Conservation (phyloP, 345 rosid species). For the Triadica sebifera region DNA sequence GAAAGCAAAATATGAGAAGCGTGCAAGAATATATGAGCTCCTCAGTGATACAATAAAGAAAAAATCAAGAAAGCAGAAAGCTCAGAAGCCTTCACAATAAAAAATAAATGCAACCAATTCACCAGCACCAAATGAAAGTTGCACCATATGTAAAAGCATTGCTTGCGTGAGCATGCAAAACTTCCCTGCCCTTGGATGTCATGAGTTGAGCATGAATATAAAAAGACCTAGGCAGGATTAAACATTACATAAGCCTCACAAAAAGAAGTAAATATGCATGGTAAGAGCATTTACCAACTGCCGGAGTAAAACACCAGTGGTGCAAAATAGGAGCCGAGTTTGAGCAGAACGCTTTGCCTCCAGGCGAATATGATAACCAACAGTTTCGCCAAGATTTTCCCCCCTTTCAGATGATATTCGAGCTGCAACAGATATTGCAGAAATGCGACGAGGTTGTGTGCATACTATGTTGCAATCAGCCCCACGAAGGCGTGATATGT, state of each 20-base stretch:
- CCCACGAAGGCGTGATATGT: slow-evolving; percentile 69
- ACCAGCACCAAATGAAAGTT: not conserved
- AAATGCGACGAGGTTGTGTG: slow-evolving; percentile 95
- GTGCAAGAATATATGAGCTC: not conserved
- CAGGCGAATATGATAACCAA: slow-evolving; percentile 94
- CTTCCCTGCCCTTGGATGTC: not conserved
- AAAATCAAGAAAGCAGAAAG: not conserved
- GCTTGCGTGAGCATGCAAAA: not conserved
- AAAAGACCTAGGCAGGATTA: not conserved
- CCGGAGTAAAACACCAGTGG: slow-evolving; percentile 89
- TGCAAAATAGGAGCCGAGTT: slow-evolving; percentile 87
- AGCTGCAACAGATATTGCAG: slow-evolving; percentile 92
- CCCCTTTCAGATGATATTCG: slow-evolving; percentile 95
- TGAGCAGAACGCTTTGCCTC: slow-evolving; percentile 75
- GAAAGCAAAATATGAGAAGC: slow-evolving; percentile 9
- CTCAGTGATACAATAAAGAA: not conserved
- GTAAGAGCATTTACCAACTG: slow-evolving; percentile 58
- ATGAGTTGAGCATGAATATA: not conserved
- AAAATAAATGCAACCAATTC: not conserved
- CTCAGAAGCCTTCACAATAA: not conserved
- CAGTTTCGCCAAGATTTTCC: slow-evolving; percentile 78
- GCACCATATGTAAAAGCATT: not conserved
- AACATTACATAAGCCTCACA: slow-evolving; percentile 1
- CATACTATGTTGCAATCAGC: slow-evolving; percentile 85
- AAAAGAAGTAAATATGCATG: slow-evolving; percentile 5